Conservation (phyloP, 1,284 basidiomycete species). For the Ganoderma boninense region DNA sequence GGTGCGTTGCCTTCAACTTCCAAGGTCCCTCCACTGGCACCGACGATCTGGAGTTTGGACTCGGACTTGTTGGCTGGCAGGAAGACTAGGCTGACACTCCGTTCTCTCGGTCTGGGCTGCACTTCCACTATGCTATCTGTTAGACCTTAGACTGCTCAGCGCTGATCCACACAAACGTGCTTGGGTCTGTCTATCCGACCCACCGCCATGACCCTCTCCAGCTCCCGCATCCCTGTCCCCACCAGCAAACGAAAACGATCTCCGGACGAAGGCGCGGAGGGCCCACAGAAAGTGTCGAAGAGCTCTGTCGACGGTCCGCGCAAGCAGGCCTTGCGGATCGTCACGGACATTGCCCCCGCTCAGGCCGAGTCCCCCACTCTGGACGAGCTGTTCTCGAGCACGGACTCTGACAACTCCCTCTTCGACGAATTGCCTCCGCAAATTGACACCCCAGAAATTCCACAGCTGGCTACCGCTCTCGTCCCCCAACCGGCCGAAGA, state of each 20-base stretch:
- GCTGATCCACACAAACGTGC: not conserved
- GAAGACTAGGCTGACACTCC: slow-evolving; percentile 3
- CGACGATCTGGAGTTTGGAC: not conserved
- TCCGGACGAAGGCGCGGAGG: slow-evolving; percentile 3
- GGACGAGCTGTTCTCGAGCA: slow-evolving; percentile 23
- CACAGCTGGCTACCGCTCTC: slow-evolving; percentile 6
- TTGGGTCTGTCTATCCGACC: not conserved
- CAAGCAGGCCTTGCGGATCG: slow-evolving; percentile 21
- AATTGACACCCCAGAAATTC: slow-evolving; percentile 13
- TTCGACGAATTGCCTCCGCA: slow-evolving; percentile 46
- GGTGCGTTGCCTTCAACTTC: not conserved
- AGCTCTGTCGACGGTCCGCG: not conserved
- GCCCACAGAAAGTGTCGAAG: slow-evolving; percentile 7
- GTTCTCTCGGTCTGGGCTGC: slow-evolving; percentile 7
- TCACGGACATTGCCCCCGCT: slow-evolving; percentile 17
- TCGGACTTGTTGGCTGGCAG: not conserved
- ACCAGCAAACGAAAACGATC: slow-evolving; percentile 25
- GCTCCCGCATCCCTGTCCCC: slow-evolving; percentile 6
- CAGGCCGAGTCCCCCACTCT: slow-evolving; percentile 22
- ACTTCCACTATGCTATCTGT: slow-evolving; percentile 2
- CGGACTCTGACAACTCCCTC: slow-evolving; percentile 48
- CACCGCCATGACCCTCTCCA: slow-evolving; percentile 8
- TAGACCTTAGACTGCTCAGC: not conserved
- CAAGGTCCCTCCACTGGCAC: not conserved
- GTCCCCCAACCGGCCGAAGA: slow-evolving; percentile 7